Evolutionary conservation across 1,139 yeast genomes (phyloP), one percentile per base, ranked within the genome.

Genomic region (Taphrina betulina): DNA sequence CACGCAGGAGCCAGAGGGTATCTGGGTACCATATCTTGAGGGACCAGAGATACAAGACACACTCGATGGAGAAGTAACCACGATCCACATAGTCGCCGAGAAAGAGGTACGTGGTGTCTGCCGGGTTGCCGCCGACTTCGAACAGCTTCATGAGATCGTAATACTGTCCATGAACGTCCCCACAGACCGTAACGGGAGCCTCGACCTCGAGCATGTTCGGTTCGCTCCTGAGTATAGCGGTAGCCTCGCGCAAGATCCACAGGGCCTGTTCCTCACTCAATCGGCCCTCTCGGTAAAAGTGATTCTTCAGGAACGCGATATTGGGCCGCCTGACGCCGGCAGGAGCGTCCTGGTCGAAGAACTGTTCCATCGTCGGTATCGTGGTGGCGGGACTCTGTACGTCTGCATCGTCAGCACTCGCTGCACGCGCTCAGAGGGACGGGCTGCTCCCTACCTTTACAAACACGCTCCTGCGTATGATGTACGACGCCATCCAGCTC

Each of bases 51-150:
- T 85, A 85, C 54, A 92, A 69, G 58, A 92, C 77, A 66, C 95
- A 86, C 71, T 92, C 98, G 59, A 89, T 81, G 14, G 96, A 86
- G 66, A 86, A 90, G 38, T 88, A 83, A 2, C 98, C 98, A 63
- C 98, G 77, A 71, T 92, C 98, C 31, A 92, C 98, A 67, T 92
- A 92, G 70, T 92, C 98, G 16, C 98, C 98, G 60, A 92, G 72
- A 65, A 92, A 92, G 59, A 92, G 73, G 68, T 89, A 92, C 5
- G 51, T 48, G 20, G 63, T 60, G 33, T 68, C 72, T 14, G 75
- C 76, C 2, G 97, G 96, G 67, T 84, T 83, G 1, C 97, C 98
- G 35, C 96, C 96, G 23, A 90, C 95, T 68, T 92, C 97, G 68
- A 92, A 88, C 52, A 92, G 72, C 70, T 90, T 90, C 81, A 90